Conservation (phyloP, 768 basidiomycete species). For the Lactifluus piperatus region DNA sequence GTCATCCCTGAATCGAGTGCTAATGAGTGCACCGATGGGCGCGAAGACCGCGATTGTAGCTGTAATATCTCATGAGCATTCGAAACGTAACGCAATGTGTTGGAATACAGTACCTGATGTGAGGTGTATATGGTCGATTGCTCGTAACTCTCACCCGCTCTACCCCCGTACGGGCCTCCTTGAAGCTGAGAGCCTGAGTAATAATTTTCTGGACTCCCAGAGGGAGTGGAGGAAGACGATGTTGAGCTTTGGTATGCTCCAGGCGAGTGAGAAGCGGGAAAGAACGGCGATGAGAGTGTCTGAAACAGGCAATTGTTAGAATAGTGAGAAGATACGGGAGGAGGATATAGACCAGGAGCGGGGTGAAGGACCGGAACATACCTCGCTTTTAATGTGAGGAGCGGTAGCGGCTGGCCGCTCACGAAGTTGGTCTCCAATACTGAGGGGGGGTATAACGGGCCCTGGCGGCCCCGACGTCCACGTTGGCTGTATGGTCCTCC, state of each 20-base stretch:
- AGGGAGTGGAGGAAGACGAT: slow-evolving; percentile 11
- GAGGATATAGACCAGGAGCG: slow-evolving; percentile 17
- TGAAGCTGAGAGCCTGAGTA: slow-evolving; percentile 14
- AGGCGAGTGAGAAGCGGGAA: slow-evolving; percentile 17
- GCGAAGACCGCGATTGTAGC: slow-evolving; percentile 7
- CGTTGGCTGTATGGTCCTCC: slow-evolving; percentile 9
- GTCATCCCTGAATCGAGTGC: slow-evolving; percentile 7
- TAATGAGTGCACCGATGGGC: slow-evolving; percentile 8
- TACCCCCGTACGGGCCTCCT: slow-evolving; percentile 8
- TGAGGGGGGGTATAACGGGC: slow-evolving; percentile 9
- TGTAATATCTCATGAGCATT: slow-evolving; percentile 9
- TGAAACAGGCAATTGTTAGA: slow-evolving; percentile 15
- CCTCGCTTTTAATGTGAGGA: slow-evolving; percentile 10
- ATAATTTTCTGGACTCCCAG: slow-evolving; percentile 17
- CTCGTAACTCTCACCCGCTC: slow-evolving; percentile 14
- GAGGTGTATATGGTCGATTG: slow-evolving; percentile 7
- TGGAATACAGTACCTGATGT: slow-evolving; percentile 11
- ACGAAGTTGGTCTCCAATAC: slow-evolving; percentile 10
- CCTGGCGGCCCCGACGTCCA: not conserved
- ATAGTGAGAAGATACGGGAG: slow-evolving; percentile 9
- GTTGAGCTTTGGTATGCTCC: slow-evolving; percentile 14
- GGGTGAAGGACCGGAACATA: slow-evolving; percentile 15
- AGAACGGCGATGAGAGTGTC: slow-evolving; percentile 18
- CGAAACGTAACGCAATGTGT: not conserved
- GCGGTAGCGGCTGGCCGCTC: slow-evolving; percentile 4